A percentile compares a stretch with the other conserved stretches of the same genome.
phyloP scores from a whole-genome alignment of 352 stramenopile genomes.

The Globisporangium nagaii region DNA sequence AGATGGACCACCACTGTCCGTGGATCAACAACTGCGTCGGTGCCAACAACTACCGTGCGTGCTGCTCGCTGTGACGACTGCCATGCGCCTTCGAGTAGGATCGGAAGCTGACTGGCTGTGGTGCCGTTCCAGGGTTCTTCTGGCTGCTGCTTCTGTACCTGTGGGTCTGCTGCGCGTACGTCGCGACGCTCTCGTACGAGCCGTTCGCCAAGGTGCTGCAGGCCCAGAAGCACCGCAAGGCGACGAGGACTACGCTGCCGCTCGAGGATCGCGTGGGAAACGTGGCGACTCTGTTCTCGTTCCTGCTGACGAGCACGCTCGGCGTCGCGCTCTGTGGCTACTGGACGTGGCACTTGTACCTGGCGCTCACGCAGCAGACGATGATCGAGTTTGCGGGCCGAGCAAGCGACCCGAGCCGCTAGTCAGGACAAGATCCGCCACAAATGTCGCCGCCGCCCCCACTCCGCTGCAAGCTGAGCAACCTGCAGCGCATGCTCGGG shows the following conservation, averaged over 20 bases:
- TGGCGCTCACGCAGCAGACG: constrained; percentile 36
- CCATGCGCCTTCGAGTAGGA: neutral
- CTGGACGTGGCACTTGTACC: constrained; percentile 39
- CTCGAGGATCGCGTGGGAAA: constrained; percentile 17
- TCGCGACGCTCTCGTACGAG: constrained; percentile 22
- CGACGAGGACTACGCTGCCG: constrained; percentile 10
- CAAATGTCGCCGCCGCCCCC: neutral
- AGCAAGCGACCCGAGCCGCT: constrained; percentile 1
- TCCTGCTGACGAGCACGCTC: constrained; percentile 29
- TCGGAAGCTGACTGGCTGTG: no score
- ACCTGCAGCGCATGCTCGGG: constrained; percentile 19
- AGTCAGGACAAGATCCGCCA: neutral
- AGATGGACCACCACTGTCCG: constrained; percentile 98
- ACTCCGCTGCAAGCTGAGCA: neutral
- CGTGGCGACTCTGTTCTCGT: constrained; percentile 28
- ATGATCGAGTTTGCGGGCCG: constrained; percentile 31
- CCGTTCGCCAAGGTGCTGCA: constrained; percentile 20
- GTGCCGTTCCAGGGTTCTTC: constrained; percentile 49
- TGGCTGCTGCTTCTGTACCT: constrained; percentile 47
- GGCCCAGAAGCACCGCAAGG: neutral
- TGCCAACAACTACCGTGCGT: constrained; percentile 90
- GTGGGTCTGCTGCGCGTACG: constrained; percentile 36
- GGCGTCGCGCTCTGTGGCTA: constrained; percentile 25
- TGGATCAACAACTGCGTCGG: constrained; percentile 98
- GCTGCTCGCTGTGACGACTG: no score